These are phyloP conservation scores for Aspergillus ochraceus DNA, from an alignment of 2,329 filamentous ascomycete species.

Conservation along the genomic window DNA sequence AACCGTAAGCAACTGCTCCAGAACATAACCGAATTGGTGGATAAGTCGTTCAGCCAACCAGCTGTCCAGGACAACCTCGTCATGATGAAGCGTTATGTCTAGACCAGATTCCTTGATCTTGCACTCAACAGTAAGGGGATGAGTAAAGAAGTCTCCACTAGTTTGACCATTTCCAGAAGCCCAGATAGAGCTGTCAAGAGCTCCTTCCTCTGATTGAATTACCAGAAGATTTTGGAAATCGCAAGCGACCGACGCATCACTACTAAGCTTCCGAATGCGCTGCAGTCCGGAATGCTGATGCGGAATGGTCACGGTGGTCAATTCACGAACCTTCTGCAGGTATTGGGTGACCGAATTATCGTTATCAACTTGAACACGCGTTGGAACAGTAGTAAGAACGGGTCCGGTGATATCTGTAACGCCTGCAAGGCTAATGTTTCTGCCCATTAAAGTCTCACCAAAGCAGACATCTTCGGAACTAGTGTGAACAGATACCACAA, in stretches of 20 bases:
- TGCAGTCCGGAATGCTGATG: slow-evolving; percentile 64
- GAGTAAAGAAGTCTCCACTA: slow-evolving; percentile 58
- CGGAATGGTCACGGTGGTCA: slow-evolving; percentile 59
- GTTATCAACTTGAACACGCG: slow-evolving; percentile 42
- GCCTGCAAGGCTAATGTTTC: slow-evolving; percentile 52
- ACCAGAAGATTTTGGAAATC: slow-evolving; percentile 50
- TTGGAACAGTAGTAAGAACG: slow-evolving; percentile 35
- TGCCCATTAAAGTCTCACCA: slow-evolving; percentile 55
- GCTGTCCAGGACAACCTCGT: slow-evolving; percentile 58
- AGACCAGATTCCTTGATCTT: slow-evolving; percentile 56
- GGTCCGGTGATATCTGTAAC: slow-evolving; percentile 52
- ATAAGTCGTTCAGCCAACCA: slow-evolving; percentile 56
- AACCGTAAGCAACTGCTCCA: slow-evolving; percentile 34
- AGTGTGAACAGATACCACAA: slow-evolving; percentile 52
- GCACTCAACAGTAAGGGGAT: slow-evolving; percentile 66
- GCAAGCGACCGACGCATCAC: slow-evolving; percentile 46
- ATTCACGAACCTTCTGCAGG: slow-evolving; percentile 57
- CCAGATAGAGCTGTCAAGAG: slow-evolving; percentile 30
- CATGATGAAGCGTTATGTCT: slow-evolving; percentile 63
- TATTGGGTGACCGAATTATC: slow-evolving; percentile 47
- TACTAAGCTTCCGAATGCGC: slow-evolving; percentile 54
- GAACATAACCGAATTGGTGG: slow-evolving; percentile 48
- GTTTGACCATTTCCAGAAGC: slow-evolving; percentile 50
- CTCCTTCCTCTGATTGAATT: slow-evolving; percentile 36
- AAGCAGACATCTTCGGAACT: slow-evolving; percentile 52